phyloP scores from a whole-genome alignment of 768 basidiomycete genomes.

The Ramaria sp. region DNA sequence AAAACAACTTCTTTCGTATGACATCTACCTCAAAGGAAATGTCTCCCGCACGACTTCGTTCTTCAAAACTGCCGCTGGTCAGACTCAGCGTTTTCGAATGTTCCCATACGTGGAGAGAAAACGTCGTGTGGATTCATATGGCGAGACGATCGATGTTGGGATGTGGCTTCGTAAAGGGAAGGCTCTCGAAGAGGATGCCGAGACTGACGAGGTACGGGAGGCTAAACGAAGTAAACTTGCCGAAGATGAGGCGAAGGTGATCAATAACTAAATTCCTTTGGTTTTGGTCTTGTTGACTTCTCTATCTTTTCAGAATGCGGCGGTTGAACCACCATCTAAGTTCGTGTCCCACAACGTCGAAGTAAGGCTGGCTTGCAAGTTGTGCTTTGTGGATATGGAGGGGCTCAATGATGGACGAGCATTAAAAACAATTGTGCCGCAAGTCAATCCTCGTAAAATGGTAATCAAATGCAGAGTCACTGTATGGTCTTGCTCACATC shows the following conservation, averaged over 20 bases:
- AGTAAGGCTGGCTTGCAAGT: constrained; percentile 72
- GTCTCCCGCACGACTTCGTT: constrained; percentile 78
- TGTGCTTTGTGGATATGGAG: constrained; percentile 93
- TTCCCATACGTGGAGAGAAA: constrained; percentile 95
- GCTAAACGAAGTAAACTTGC: constrained; percentile 52
- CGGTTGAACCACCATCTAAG: constrained; percentile 84
- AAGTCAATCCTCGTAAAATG: constrained; percentile 94
- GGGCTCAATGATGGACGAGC: constrained; percentile 95
- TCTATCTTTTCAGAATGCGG: constrained; percentile 41
- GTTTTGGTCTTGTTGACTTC: not conserved
- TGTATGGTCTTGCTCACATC: not conserved
- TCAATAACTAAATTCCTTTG: not conserved
- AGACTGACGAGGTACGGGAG: constrained; percentile 71
- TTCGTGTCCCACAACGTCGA: constrained; percentile 67
- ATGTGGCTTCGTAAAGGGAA: constrained; percentile 93
- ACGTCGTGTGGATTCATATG: constrained; percentile 87
- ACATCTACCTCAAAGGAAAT: constrained; percentile 97
- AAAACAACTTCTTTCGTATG: constrained; percentile 74
- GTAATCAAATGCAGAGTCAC: constrained; percentile 29
- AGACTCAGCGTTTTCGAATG: constrained; percentile 84
- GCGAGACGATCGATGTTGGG: constrained; percentile 89
- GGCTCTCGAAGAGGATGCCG: constrained; percentile 82
- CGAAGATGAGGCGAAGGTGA: constrained; percentile 76
- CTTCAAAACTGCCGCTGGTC: constrained; percentile 67
- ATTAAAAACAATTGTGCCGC: constrained; percentile 91